Base-by-base conservation (phyloP, 1,139 yeast genomes). In the Arxiozyma slooffiae region DNA sequence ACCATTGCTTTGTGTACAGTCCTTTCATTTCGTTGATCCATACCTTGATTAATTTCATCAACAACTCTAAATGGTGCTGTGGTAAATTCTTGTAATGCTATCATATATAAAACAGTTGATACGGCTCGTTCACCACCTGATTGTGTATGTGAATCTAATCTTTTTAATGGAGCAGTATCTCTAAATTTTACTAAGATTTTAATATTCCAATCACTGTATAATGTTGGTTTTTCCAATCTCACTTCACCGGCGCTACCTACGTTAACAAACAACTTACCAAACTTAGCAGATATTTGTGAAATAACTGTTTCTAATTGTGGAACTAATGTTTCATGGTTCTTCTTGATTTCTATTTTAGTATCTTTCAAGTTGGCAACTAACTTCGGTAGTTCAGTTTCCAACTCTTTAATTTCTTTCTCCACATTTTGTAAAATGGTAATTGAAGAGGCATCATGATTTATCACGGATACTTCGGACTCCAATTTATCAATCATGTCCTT, bases 111-210 rank as follows among this genome's bases (percentile, higher is more conserved):
- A 8, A 92, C 90, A 0, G 98, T 94, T 0, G 97, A 83, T 0
- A 92, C 96, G 0, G 98, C 95, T 60, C 96, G 78, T 66, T 94
- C 99, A 48, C 99, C 99, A 50, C 99, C 99, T 0, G 97, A 88
- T 67, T 94, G 98, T 2, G 94, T 81, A 55, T 85, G 92, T 34
- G 88, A 81, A 60, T 88, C 92, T 49, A 92, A 73, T 23, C 80
- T 77, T 57, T 82, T 82, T 54, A 85, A 69, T 23, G 77, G 81
- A 14, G 90, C 81, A 49, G 77, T 80, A 56, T 83, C 86, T 62
- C 98, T 76, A 67, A 92, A 94, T 57, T 88, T 82, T 16, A 92
- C 97, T 67, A 81, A 68, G 47, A 94, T 86, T 57, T 87, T 87
- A 48, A 94, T 69, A 56, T 81, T 79, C 97, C 98, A 94, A 48